phyloP scores from a whole-genome alignment of 169 alveolate genomes.

The Plasmodium gallinaceum region DNA sequence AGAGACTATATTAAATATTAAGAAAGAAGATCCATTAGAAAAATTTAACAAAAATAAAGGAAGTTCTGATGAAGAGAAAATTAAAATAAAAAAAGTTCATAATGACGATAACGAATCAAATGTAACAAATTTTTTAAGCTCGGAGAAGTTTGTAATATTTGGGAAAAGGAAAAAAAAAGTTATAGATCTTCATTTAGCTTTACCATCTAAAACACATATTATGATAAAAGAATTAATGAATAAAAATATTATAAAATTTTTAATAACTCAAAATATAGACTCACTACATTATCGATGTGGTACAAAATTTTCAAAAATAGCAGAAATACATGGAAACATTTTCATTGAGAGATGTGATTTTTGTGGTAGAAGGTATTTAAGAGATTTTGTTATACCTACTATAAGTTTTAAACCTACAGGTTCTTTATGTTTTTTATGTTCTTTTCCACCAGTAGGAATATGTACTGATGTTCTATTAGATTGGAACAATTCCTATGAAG shows the following conservation, averaged over 20 bases:
- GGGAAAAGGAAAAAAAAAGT: slow-evolving; percentile 81
- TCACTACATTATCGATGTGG: slow-evolving; percentile 88
- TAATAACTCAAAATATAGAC: slow-evolving; percentile 90
- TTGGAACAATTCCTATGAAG: slow-evolving; percentile 90
- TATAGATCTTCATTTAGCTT: slow-evolving; percentile 86
- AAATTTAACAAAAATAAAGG: slow-evolving; percentile 6
- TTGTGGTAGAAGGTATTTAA: slow-evolving; percentile 87
- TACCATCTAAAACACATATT: slow-evolving; percentile 88
- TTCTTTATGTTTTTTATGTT: slow-evolving; percentile 86
- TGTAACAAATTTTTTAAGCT: not conserved
- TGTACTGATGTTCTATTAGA: slow-evolving; percentile 90
- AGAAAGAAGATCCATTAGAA: slow-evolving; percentile 10
- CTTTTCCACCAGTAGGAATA: slow-evolving; percentile 88
- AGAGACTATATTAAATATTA: slow-evolving; percentile 7
- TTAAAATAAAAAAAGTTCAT: not conserved
- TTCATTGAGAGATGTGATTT: slow-evolving; percentile 87
- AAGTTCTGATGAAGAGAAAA: not conserved
- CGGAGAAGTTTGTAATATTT: slow-evolving; percentile 67
- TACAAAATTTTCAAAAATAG: slow-evolving; percentile 79
- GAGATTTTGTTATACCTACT: slow-evolving; percentile 88
- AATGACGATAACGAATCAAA: not conserved
- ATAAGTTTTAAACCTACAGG: slow-evolving; percentile 90
- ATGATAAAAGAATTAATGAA: slow-evolving; percentile 81
- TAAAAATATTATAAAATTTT: slow-evolving; percentile 77
- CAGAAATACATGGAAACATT: slow-evolving; percentile 90